phyloP scores from a whole-genome alignment of 345 rosid species.

The Turritis glabra region DNA sequence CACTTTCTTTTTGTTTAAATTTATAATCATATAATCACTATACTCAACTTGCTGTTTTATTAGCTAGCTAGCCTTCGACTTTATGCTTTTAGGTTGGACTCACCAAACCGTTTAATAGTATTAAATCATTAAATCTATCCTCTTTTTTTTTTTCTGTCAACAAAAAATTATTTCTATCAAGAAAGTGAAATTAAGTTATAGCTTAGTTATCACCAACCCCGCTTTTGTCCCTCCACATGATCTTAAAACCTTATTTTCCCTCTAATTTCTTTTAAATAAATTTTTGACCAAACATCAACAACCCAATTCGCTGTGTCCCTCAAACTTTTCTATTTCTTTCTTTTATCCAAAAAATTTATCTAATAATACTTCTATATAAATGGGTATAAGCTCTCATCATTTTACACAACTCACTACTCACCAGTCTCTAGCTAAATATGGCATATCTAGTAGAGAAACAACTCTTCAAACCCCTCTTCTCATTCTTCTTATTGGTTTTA shows the following conservation, averaged over 20 bases:
- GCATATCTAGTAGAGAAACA: conserved; percentile 19
- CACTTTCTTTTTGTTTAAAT: neutral
- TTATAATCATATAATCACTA: neutral
- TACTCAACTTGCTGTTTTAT: conserved; percentile 12
- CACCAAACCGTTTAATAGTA: conserved; percentile 27
- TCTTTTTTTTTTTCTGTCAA: neutral
- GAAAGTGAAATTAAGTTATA: conserved; percentile 17
- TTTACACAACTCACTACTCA: conserved; percentile 1
- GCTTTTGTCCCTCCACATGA: neutral
- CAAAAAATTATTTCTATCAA: neutral
- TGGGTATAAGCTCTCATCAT: neutral
- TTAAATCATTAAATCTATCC: neutral
- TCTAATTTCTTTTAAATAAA: neutral
- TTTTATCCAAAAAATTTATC: neutral
- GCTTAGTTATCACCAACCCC: conserved; percentile 32
- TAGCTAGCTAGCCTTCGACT: conserved; percentile 14
- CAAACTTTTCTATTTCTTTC: conserved; percentile 2
- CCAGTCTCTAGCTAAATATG: conserved; percentile 31
- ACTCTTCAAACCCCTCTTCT: conserved; percentile 25
- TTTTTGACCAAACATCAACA: conserved; percentile 18
- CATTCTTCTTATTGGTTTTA: conserved; percentile 31
- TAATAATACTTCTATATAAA: conserved; percentile 25
- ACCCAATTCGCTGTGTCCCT: conserved; percentile 22
- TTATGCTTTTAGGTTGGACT: conserved; percentile 31
- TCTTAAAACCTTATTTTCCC: conserved; percentile 4